Percentiles rank a stretch among this genome's conserved stretches.
These are phyloP conservation scores for Paraphoma chrysanthemicola DNA, from an alignment of 2,329 filamentous ascomycete species.

Conservation along the genomic window DNA sequence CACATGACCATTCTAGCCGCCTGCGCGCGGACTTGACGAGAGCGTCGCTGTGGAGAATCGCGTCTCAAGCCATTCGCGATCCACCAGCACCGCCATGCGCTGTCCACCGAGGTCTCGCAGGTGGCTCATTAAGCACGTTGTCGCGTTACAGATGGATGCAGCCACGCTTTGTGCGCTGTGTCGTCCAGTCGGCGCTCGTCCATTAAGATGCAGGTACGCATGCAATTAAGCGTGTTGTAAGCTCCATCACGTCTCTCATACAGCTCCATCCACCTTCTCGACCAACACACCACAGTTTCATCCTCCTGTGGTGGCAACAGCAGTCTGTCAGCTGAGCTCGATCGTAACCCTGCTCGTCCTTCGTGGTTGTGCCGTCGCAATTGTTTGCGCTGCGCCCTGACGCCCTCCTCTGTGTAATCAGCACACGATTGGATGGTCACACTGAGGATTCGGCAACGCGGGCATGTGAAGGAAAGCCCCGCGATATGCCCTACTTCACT, in stretches of 20 bases:
- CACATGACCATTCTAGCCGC: constrained; percentile 26
- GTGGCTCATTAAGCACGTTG: constrained; percentile 29
- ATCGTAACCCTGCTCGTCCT: constrained; percentile 18
- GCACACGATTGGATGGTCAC: neutral
- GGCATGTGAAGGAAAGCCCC: constrained; percentile 15
- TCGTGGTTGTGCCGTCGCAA: constrained; percentile 13
- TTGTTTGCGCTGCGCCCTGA: constrained; percentile 20
- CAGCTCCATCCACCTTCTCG: constrained; percentile 15
- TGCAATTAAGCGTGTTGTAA: neutral
- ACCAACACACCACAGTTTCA: constrained; percentile 34
- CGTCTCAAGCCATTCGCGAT: constrained; percentile 24
- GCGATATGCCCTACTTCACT: constrained; percentile 19
- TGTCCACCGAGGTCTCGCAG: constrained; percentile 26
- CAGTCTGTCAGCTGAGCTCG: constrained; percentile 9
- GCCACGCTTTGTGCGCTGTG: constrained; percentile 21
- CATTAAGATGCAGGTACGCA: constrained; percentile 36
- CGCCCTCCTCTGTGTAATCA: constrained; percentile 14
- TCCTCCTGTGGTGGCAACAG: constrained; percentile 17
- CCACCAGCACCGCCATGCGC: constrained; percentile 30
- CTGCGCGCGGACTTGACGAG: constrained; percentile 25
- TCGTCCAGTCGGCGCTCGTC: constrained; percentile 16
- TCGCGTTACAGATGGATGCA: constrained; percentile 19
- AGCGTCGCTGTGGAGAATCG: constrained; percentile 22
- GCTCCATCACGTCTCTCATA: constrained; percentile 11
- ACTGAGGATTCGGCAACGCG: neutral